These are phyloP conservation scores for Coniophora puteana DNA, from an alignment of 1,284 basidiomycete species.

Conservation along the genomic window DNA sequence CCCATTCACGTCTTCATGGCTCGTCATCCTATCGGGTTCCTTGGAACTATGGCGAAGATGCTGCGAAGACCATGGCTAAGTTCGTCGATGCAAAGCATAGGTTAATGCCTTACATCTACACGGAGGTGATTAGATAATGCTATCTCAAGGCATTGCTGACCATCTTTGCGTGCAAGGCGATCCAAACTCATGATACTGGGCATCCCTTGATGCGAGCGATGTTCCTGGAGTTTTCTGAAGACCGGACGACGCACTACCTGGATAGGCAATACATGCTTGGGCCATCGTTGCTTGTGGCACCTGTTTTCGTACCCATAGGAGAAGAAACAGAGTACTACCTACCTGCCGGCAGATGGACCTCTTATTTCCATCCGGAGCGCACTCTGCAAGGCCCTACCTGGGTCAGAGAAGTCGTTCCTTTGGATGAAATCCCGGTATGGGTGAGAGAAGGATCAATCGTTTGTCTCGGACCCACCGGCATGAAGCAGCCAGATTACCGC, in stretches of 20 bases:
- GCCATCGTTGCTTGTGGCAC: conserved; percentile 68
- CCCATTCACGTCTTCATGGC: conserved; percentile 70
- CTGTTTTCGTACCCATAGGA: conserved; percentile 57
- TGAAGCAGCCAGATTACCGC: conserved; percentile 65
- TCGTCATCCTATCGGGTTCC: conserved; percentile 72
- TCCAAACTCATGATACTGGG: conserved; percentile 54
- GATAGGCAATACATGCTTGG: conserved; percentile 73
- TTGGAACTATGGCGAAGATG: conserved; percentile 73
- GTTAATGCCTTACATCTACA: conserved; percentile 73
- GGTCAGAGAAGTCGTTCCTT: conserved; percentile 53
- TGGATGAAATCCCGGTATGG: conserved; percentile 65
- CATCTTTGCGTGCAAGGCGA: conserved; percentile 38
- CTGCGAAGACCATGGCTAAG: conserved; percentile 61
- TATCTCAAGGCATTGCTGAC: neutral
- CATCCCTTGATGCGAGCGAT: conserved; percentile 69
- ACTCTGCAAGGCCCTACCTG: conserved; percentile 48
- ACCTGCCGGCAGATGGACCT: conserved; percentile 68
- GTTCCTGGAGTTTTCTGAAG: conserved; percentile 70
- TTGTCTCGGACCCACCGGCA: conserved; percentile 49
- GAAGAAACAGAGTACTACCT: conserved; percentile 67
- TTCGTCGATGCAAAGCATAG: conserved; percentile 67
- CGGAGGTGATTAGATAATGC: conserved; percentile 45
- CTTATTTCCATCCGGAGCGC: conserved; percentile 50
- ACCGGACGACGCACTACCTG: conserved; percentile 60
- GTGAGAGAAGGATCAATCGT: conserved; percentile 56